Evolutionary conservation across 2,329 filamentous ascomycete species (phyloP).

Genomic region (Fusarium foetens): DNA sequence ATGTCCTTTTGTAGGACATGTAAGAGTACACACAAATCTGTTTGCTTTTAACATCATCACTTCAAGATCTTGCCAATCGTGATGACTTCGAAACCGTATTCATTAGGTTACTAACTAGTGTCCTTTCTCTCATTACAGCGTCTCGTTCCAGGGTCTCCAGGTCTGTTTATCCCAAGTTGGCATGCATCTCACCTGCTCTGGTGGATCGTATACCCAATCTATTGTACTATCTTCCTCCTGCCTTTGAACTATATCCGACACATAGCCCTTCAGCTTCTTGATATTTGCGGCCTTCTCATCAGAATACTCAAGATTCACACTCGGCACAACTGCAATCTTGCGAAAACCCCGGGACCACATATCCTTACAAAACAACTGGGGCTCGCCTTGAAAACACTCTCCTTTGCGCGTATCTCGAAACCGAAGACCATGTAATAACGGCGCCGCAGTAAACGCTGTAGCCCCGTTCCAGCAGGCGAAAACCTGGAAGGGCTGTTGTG

Average conservation of each 20-base stretch:
- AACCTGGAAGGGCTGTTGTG: conserved; percentile 64
- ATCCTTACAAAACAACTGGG: conserved; percentile 66
- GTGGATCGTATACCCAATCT: conserved; percentile 57
- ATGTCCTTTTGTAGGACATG: neutral
- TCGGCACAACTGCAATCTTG: conserved; percentile 66
- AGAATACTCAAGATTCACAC: conserved; percentile 65
- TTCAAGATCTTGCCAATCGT: too few relatives aligned
- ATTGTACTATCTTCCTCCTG: conserved; percentile 49
- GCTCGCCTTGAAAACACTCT: conserved; percentile 66
- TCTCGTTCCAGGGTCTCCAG: conserved; percentile 53
- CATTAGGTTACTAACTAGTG: neutral
- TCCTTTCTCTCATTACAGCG: neutral
- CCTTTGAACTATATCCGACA: conserved; percentile 47
- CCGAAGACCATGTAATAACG: conserved; percentile 54
- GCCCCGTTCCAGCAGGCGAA: conserved; percentile 72
- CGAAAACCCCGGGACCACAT: conserved; percentile 61
- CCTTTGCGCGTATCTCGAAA: conserved; percentile 54
- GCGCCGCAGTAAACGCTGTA: conserved; percentile 59
- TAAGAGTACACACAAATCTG: neutral
- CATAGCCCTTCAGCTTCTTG: conserved; percentile 63
- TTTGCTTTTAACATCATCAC: neutral
- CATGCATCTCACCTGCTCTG: conserved; percentile 60
- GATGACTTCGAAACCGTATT: neutral
- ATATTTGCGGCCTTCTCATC: conserved; percentile 56
- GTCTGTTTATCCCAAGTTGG: conserved; percentile 53